A percentile compares a stretch with the other conserved stretches of the same genome.
Evolutionary conservation across 441 rosid species (phyloP).

Genomic region (Eruca vesicaria): DNA sequence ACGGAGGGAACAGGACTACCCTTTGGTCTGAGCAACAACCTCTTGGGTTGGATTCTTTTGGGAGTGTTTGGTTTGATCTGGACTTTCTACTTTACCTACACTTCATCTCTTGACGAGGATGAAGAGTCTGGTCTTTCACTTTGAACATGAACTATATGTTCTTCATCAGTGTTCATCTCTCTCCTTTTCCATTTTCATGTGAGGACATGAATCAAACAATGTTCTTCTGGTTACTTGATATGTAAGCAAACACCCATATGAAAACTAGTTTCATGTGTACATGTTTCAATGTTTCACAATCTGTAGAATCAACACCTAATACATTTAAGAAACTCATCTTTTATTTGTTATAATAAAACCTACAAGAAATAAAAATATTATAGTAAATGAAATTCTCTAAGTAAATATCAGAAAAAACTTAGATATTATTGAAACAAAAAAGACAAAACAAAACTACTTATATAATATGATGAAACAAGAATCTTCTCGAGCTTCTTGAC

Average conservation of each 20-base stretch:
- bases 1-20: conserved; percentile 94
- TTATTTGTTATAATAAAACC: too few relatives aligned
- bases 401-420: not conserved
- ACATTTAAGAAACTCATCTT: not conserved
- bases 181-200: conserved; percentile 5
- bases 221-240: conserved; percentile 31
- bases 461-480: not conserved
- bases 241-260: conserved; percentile 17
- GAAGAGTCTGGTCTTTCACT: conserved; percentile 91
- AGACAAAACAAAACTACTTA: not conserved
- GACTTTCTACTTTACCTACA: conserved; percentile 65
- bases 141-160: conserved; percentile 24
- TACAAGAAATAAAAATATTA: too few relatives aligned
- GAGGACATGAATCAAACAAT: conserved; percentile 23
- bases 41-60: conserved; percentile 84
- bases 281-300: not conserved
- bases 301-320: not conserved
- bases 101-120: conserved; percentile 62
- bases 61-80: conserved; percentile 87
- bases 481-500: not conserved
- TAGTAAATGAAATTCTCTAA: not conserved
- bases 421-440: not conserved
- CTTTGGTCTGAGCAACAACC: conserved; percentile 89
- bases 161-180: conserved; percentile 14
- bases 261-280: conserved; percentile 23